Percentiles rank a stretch among this genome's conserved stretches.
Conservation (phyloP, 2,329 filamentous ascomycete species). For the Claviceps purpurea region DNA sequence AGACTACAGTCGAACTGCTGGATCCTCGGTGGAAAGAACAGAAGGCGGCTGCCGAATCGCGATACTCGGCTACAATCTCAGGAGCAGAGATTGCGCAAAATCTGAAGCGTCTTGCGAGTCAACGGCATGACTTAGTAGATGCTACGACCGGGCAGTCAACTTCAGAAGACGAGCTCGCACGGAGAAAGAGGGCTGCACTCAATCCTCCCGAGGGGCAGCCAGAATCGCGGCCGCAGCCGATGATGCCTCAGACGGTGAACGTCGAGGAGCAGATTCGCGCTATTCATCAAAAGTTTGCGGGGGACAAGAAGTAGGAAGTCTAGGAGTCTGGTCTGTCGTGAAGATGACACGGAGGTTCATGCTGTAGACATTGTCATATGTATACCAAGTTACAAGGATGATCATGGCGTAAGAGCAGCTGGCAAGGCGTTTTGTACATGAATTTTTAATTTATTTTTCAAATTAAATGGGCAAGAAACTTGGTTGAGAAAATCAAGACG, state of each 20-base stretch:
- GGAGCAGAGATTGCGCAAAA: slow-evolving; percentile 85
- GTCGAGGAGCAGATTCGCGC: slow-evolving; percentile 74
- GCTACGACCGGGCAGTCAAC: slow-evolving; percentile 52
- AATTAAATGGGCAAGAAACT: background rate
- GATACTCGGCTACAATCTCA: slow-evolving; percentile 72
- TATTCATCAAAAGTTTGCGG: slow-evolving; percentile 41
- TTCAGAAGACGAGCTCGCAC: slow-evolving; percentile 58
- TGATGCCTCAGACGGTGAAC: slow-evolving; percentile 54
- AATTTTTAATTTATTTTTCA: background rate
- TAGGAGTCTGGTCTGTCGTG: no score
- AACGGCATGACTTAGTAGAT: slow-evolving; percentile 80
- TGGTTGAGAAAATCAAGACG: background rate
- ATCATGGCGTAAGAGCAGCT: background rate
- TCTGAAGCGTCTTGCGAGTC: slow-evolving; percentile 83
- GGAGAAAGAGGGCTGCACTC: slow-evolving; percentile 61
- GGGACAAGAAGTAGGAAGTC: slow-evolving; percentile 17
- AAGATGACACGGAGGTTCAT: background rate
- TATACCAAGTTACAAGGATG: slow-evolving; percentile 5
- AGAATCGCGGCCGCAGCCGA: slow-evolving; percentile 41
- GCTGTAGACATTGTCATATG: background rate
- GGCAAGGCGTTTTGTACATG: background rate
- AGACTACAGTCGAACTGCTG: slow-evolving; percentile 62
- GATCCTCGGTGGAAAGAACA: slow-evolving; percentile 96
- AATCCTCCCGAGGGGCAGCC: slow-evolving; percentile 52
- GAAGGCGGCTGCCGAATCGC: slow-evolving; percentile 73